These are phyloP conservation scores for Amyloporia xantha DNA, from an alignment of 768 basidiomycete species.

Conservation along the genomic window DNA sequence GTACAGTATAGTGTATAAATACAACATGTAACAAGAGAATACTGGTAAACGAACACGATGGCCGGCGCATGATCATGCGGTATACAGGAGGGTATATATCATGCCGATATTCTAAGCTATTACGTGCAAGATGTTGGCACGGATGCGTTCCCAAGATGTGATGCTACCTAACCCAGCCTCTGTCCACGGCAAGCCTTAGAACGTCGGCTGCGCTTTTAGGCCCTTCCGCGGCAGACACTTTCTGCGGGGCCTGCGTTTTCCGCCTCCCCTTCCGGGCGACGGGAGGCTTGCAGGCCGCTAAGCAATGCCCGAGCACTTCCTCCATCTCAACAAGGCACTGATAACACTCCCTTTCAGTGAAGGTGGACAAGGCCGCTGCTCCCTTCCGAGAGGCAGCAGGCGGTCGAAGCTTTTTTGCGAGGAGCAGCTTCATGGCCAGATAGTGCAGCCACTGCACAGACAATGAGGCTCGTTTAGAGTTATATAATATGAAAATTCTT, in stretches of 20 bases:
- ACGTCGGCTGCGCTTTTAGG: constrained; percentile 48
- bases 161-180: constrained; percentile 54
- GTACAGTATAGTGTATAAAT: no score
- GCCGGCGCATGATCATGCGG: no score
- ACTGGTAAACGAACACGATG: no score
- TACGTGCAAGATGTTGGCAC: no score
- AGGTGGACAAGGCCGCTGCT: constrained; percentile 24
- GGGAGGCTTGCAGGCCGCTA: constrained; percentile 32
- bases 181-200: constrained; percentile 52
- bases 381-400: constrained; percentile 40
- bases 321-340: constrained; percentile 65
- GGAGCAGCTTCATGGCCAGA: constrained; percentile 63
- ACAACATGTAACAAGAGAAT: no score
- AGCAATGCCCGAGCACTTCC: constrained; percentile 41
- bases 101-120: no score
- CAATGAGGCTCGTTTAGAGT: no score
- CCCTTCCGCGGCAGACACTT: constrained; percentile 22
- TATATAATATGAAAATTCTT: constrained; percentile 25
- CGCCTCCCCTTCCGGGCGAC: constrained; percentile 32
- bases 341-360: constrained; percentile 64
- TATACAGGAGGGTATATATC: no score
- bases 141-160: no score
- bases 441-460: constrained; percentile 94
- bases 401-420: constrained; percentile 58
- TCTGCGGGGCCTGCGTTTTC: constrained; percentile 23